phyloP scores from a whole-genome alignment of 1,284 basidiomycete genomes.

The Cystobasidium sp. region DNA sequence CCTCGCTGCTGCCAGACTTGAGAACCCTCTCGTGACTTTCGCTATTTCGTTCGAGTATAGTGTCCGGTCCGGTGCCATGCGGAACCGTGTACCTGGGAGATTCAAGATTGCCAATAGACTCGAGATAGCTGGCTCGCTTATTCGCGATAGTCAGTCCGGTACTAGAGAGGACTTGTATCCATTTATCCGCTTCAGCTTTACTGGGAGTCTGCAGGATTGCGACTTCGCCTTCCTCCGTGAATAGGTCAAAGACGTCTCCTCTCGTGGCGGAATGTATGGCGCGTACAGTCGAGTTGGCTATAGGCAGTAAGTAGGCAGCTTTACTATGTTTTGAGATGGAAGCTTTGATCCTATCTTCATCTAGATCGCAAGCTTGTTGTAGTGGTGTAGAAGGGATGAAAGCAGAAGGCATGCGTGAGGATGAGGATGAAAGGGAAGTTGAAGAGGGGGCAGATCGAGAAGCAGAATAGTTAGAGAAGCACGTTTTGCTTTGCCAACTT shows the following conservation, averaged over 20 bases:
- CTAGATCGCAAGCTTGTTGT: background rate
- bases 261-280: background rate
- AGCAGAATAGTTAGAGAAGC: constrained; percentile 23
- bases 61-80: background rate
- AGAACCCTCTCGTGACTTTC: background rate
- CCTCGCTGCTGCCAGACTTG: background rate
- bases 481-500: constrained; percentile 57
- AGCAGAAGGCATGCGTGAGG: background rate
- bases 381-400: constrained; percentile 8
- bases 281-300: constrained; percentile 3
- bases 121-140: constrained; percentile 65
- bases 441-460: background rate
- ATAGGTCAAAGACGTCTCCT: constrained; percentile 68
- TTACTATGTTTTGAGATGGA: background rate
- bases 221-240: constrained; percentile 80
- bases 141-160: constrained; percentile 73
- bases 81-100: background rate
- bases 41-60: constrained; percentile 59
- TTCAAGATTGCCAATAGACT: constrained; percentile 19
- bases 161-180: constrained; percentile 72
- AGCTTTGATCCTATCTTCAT: constrained; percentile 11
- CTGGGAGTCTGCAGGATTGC: constrained; percentile 74
- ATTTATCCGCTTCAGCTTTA: constrained; percentile 70
- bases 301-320: constrained; percentile 10
- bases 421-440: constrained; percentile 1